Conservation (phyloP, 345 rosid genomes). For the Odontarrhena argentea region DNA sequence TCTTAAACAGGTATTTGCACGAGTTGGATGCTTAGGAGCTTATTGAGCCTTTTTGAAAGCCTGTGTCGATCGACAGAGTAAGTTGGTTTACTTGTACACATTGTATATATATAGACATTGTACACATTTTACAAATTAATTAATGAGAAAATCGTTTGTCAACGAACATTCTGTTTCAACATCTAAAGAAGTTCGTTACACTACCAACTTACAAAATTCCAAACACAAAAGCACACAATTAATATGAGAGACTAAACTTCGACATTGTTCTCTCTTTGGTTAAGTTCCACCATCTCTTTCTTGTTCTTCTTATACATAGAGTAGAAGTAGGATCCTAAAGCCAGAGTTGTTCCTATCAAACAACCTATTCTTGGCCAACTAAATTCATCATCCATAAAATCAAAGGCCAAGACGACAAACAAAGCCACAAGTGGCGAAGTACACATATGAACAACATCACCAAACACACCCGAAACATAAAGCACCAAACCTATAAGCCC, state of each 20-base stretch:
- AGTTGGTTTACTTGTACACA: no score
- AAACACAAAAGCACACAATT: slow-evolving; percentile 8
- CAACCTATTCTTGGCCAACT: slow-evolving; percentile 30
- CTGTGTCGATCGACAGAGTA: no score
- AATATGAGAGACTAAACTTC: slow-evolving; percentile 15
- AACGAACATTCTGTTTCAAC: no score
- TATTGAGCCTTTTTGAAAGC: no score
- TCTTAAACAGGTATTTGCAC: no score
- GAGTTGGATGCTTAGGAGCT: no score
- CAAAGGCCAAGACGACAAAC: slow-evolving; percentile 27
- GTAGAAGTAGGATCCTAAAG: slow-evolving; percentile 34
- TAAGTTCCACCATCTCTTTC: slow-evolving; percentile 19
- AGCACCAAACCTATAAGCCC: slow-evolving; percentile 30
- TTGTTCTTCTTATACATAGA: slow-evolving; percentile 12
- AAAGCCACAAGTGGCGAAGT: slow-evolving; percentile 24
- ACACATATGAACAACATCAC: slow-evolving; percentile 30
- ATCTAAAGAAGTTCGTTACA: no score
- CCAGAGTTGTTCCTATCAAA: slow-evolving; percentile 17
- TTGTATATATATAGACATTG: no score
- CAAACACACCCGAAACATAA: slow-evolving; percentile 33
- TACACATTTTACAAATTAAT: no score
- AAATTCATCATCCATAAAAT: slow-evolving; percentile 32
- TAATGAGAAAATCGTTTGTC: no score
- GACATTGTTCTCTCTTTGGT: slow-evolving; percentile 15
- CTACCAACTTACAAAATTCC: neutral